phyloP scores from a whole-genome alignment of 768 basidiomycete genomes.

The Suillus occidentalis region DNA sequence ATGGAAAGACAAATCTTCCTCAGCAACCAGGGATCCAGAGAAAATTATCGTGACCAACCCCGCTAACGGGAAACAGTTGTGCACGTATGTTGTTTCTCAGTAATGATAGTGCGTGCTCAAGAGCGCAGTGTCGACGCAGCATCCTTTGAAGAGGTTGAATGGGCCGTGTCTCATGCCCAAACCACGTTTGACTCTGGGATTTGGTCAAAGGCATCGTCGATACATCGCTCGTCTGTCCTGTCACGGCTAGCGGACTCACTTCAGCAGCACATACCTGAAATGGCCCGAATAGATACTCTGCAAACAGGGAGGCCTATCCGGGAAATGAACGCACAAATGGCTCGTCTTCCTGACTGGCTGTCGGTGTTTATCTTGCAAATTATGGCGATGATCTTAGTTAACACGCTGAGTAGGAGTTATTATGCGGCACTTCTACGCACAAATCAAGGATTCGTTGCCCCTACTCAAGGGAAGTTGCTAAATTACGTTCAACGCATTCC shows the following conservation, averaged over 20 bases:
- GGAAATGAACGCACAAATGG: slow-evolving; percentile 81
- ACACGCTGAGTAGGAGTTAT: slow-evolving; percentile 55
- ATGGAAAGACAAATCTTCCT: not conserved
- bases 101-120: slow-evolving; percentile 1
- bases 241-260: slow-evolving; percentile 63
- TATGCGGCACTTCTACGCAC: slow-evolving; percentile 75
- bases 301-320: slow-evolving; percentile 83
- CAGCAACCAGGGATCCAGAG: not conserved
- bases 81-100: slow-evolving; percentile 35
- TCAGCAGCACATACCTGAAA: slow-evolving; percentile 53
- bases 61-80: slow-evolving; percentile 61
- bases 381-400: slow-evolving; percentile 6
- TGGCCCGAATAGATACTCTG: slow-evolving; percentile 66
- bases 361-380: slow-evolving; percentile 35
- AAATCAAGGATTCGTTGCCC: slow-evolving; percentile 65
- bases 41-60: slow-evolving; percentile 66
- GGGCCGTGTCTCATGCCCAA: slow-evolving; percentile 56
- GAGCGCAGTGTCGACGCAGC: slow-evolving; percentile 52
- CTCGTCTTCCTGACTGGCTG: slow-evolving; percentile 85
- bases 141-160: slow-evolving; percentile 49
- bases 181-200: slow-evolving; percentile 59
- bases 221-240: slow-evolving; percentile 64
- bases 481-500: slow-evolving; percentile 81
- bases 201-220: slow-evolving; percentile 65
- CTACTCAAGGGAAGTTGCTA: slow-evolving; percentile 75